Evolutionary conservation across 768 basidiomycete species (phyloP).

Genomic region (Tylopilus felleus): DNA sequence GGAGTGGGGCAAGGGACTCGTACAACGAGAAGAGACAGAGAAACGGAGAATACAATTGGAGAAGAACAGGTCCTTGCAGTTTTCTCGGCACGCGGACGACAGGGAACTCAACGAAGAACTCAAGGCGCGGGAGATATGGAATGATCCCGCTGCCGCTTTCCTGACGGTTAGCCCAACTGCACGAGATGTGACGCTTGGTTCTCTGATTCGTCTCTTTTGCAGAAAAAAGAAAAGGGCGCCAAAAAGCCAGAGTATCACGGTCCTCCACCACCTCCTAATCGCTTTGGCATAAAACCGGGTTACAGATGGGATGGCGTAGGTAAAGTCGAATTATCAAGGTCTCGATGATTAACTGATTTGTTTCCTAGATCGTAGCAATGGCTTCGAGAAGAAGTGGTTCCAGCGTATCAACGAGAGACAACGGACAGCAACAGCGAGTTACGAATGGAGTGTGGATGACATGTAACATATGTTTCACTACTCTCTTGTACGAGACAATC

Average conservation of each 20-base stretch:
- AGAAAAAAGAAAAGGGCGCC: constrained; percentile 82
- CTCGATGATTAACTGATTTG: constrained; percentile 2
- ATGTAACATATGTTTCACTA: constrained; percentile 53
- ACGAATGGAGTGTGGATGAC: constrained; percentile 88
- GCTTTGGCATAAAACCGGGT: constrained; percentile 93
- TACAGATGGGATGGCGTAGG: constrained; percentile 99
- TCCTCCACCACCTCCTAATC: constrained; percentile 88
- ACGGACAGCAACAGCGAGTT: constrained; percentile 67
- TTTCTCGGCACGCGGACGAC: constrained; percentile 83
- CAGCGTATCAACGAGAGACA: constrained; percentile 76
- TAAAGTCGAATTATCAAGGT: constrained; percentile 33
- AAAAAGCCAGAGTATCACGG: constrained; percentile 83
- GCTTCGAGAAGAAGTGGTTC: constrained; percentile 92
- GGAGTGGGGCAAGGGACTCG: constrained; percentile 97
- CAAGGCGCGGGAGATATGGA: constrained; percentile 83
- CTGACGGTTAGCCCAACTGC: constrained; percentile 58
- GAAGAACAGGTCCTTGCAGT: constrained; percentile 58
- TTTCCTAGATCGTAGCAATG: constrained; percentile 76
- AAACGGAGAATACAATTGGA: constrained; percentile 61
- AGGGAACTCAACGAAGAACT: constrained; percentile 79
- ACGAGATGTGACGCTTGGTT: background rate
- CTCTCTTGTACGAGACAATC: background rate
- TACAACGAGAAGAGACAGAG: constrained; percentile 81
- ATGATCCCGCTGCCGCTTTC: constrained; percentile 97
- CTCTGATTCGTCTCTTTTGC: constrained; percentile 9